A percentile compares a stretch with the other conserved stretches of the same genome.
Evolutionary conservation across 148 eudicot genomes (phyloP).

Genomic region (Linanthus parryae): DNA sequence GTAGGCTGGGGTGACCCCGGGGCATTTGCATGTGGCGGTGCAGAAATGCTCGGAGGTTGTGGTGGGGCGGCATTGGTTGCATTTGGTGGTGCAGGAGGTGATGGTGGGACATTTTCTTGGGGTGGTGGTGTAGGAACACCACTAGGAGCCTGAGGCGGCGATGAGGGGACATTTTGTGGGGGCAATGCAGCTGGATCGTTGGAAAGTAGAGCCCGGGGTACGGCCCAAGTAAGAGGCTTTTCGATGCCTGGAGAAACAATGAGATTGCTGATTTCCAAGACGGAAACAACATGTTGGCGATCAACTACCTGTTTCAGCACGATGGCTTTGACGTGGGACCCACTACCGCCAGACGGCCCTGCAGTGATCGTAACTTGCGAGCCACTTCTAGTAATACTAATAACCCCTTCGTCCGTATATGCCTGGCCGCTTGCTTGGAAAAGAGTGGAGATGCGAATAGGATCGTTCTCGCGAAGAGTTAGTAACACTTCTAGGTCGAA

Average conservation of each 20-base stretch:
- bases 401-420: conserved; percentile 24
- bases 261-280: conserved; percentile 28
- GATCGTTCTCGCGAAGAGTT: conserved; percentile 8
- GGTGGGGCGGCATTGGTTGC: too few species aligned
- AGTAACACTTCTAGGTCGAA: conserved; percentile 22
- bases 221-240: neutral
- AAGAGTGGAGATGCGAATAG: conserved; percentile 23
- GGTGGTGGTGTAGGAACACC: too few species aligned
- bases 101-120: too few species aligned
- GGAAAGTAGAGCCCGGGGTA: neutral
- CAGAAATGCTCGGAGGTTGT: too few species aligned
- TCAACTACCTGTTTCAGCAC: too few species aligned
- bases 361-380: conserved; percentile 18
- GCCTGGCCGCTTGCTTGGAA: conserved; percentile 34
- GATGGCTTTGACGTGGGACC: conserved; percentile 18
- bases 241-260: conserved; percentile 24
- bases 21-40: too few species aligned
- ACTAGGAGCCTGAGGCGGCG: too few species aligned
- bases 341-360: conserved; percentile 17
- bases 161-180: too few species aligned
- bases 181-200: conserved; percentile 6
- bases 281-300: conserved; percentile 28
- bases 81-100: too few species aligned
- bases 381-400: conserved; percentile 20
- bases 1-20: too few species aligned